Base-by-base conservation (phyloP, 2,329 filamentous ascomycete genomes). In the Colletotrichum tabaci region DNA sequence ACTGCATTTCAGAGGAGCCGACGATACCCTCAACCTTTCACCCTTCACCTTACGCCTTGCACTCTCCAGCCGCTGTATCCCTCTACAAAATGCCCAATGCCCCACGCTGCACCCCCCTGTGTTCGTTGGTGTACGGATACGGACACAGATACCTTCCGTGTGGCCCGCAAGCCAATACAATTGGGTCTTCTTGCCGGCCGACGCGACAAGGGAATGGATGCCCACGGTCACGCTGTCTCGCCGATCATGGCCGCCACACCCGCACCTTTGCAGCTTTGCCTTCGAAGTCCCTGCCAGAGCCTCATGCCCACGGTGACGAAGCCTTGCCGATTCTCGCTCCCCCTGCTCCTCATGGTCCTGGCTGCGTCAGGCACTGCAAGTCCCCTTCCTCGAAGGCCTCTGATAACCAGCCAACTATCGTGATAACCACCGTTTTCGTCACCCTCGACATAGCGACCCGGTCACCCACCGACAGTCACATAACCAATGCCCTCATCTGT, bases 11-110 rank as follows among this genome's bases (percentile, higher is more conserved):
- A 44, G 68, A 63, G 58, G 46, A 63, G 52, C 68, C 58, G 64
- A 71, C 68, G 68, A 71, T 68, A 62, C 52, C 68, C 65, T 71
- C 68, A 68, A 49, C 40, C 57, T 61, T 50, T 49, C 30, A 18
- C 21, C 35, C 8, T 23, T 23, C 58, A 61, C 30, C 58, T 23
- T 40, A 15, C 55, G 44, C 23, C 55, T 38, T 18, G 30, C 8
- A 35, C 30, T 35, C 30, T 35, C 42, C 16, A n/a, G 9, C 21
- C 46, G 26, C 38, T n/a, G 23, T n/a, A 57, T 30, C 68, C 44
- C 42, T 55, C 23, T 21, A 40, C 55, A 50, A 53, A 66, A 66
- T 21, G 67, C 56, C 49, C 49, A n/a, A 46, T 50, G 44, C 50
- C 49, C 57, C 40, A 50, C 55, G 50, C 16, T 35, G 52, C 8